Evolutionary conservation across 345 rosid species (phyloP), one percentile per base, ranked within the genome.

Genomic region (Barbarea vulgaris): DNA sequence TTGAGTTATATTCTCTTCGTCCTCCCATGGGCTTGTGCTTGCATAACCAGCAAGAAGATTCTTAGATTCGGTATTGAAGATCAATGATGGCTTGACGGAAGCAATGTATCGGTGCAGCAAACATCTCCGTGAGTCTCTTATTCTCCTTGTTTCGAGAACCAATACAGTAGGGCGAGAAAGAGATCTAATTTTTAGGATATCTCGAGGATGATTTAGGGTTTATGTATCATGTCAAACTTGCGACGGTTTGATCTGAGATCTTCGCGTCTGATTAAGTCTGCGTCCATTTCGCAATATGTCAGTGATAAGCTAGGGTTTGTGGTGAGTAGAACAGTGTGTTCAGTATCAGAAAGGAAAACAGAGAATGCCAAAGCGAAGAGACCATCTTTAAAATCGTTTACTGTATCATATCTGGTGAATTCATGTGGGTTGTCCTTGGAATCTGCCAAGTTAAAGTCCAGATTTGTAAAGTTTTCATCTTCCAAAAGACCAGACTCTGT

Each of bases 401-500:
- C 73, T 4, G 69, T 75, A 21, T 51, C 60, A 3, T 75, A 59
- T 10, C 79, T 67, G 24, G 68, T 75, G 74, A 59, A 68, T 1
- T 68, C 79, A 51, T 76, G 79, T 60, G 75, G 75, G 51, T 74
- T 78, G 52, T 80, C 84, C 7, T 57, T 71, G 6, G 77, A 81
- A 22, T 56, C 81, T 41, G 84, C 81, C n/a, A 58, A 31, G 33
- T 64, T 50, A 3, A 54, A 53, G 39, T 64, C 79, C 4, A 69
- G 25, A 19, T 73, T 55, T 30, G 48, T 77, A 2, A 62, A 77
- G 19, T 36, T 81, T 1, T 42, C 73, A 25, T 54, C 73, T 66
- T 69, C 77, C 1, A 27, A 69, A 14, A 77, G 59, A 53, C 76
- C 83, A 17, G 79, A 81, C 58, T 65, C 59, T 14, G 74, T 77